Evolutionary conservation across 345 rosid species (phyloP).

Genomic region (Salix dunnii): DNA sequence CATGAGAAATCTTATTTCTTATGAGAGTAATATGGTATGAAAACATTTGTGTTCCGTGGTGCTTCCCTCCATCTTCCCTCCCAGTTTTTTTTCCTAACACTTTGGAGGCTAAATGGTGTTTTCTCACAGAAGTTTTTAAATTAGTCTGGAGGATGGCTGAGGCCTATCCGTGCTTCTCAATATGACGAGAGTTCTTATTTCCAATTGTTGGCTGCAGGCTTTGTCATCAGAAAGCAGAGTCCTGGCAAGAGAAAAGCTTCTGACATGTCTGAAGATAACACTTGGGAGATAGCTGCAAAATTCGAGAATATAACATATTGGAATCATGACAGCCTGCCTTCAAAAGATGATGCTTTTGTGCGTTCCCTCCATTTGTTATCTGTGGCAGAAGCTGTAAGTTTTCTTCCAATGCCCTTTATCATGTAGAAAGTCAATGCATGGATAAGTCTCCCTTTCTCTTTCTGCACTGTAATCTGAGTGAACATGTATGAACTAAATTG

Average conservation of each 20-base stretch:
- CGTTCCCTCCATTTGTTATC: conserved; percentile 74
- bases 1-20: too few species aligned
- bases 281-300: conserved; percentile 72
- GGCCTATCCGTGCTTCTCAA: too few species aligned
- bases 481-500: too few species aligned
- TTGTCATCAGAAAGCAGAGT: conserved; percentile 63
- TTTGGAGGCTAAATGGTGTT: too few species aligned
- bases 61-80: too few species aligned
- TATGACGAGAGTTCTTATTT: not conserved
- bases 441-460: not conserved
- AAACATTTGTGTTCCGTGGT: too few species aligned
- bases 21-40: too few species aligned
- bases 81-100: too few species aligned
- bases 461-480: not conserved
- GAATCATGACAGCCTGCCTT: conserved; percentile 81
- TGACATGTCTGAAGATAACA: conserved; percentile 30
- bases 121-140: too few species aligned
- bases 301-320: conserved; percentile 74
- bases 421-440: not conserved
- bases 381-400: conserved; percentile 69
- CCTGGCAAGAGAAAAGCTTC: conserved; percentile 47
- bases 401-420: not conserved
- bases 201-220: conserved; percentile 44
- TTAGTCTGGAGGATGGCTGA: too few species aligned
- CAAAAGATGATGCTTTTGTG: conserved; percentile 63